These are phyloP conservation scores for Sugiyamaella qingdaonensis DNA, from an alignment of 805 yeast genomes.

Conservation along the genomic window DNA sequence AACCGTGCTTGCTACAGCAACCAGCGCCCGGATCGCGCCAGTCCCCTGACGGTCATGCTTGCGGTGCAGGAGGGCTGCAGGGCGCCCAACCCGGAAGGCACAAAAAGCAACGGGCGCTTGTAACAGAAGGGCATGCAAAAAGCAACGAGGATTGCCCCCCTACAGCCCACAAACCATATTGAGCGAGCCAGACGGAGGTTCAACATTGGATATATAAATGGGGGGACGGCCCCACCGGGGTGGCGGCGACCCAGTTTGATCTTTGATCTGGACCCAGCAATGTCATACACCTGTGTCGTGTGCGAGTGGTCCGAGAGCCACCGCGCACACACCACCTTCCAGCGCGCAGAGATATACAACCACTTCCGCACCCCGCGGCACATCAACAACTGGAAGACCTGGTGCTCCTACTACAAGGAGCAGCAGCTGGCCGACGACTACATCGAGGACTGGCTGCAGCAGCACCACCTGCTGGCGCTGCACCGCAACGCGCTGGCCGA, in stretches of 20 bases:
- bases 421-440: slow-evolving; percentile 28
- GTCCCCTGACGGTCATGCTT: neutral
- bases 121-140: neutral
- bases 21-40: neutral
- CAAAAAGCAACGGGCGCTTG: neutral
- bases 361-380: slow-evolving; percentile 27
- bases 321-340: slow-evolving; percentile 9
- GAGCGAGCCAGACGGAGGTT: neutral
- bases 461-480: slow-evolving; percentile 22
- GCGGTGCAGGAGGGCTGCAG: neutral
- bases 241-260: neutral
- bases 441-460: slow-evolving; percentile 28
- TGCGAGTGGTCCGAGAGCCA: slow-evolving; percentile 30
- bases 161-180: neutral
- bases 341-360: slow-evolving; percentile 17
- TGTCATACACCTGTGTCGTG: slow-evolving; percentile 21
- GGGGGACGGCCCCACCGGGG: neutral
- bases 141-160: neutral
- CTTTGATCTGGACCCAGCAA: neutral
- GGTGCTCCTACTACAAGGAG: slow-evolving; percentile 26
- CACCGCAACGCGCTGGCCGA: slow-evolving; percentile 21
- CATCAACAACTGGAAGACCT: slow-evolving; percentile 23
- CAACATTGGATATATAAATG: neutral
- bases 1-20: neutral
- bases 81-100: neutral